Base-by-base conservation (phyloP, 1,284 basidiomycete species). In the Leucocoprinus gongylophorus region DNA sequence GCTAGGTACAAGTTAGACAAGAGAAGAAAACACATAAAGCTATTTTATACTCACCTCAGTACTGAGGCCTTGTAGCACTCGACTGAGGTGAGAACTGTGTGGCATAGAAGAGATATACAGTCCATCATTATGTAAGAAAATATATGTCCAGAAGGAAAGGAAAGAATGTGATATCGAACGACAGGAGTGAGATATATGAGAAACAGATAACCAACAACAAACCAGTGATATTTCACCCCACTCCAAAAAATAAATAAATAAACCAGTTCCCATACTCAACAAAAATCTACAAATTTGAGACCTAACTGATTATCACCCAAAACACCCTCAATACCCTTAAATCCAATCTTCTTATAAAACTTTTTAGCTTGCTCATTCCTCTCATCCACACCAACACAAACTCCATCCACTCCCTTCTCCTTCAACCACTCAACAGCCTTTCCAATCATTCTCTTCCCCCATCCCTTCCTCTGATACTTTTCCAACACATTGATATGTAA, bases 401-500 rank as follows among this genome's bases (percentile, higher is more conserved):
- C 59, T 2, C 72, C 70, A n/a, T 67, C 63, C 35, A 81, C 54
- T 37, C 75, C 75, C 56, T 71, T 75, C 56, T 72, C 65, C 50
- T 69, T 72, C 60, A 86, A 62, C 62, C 76, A 68, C 46, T 73
- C 66, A 20, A 82, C 71, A 10, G 76, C 80, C 26, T 59, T 64
- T 40, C 64, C 70, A 52, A 86, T 78, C 55, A 87, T 62, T 62
- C 69, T 76, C 54, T 72, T 69, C 2, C 83, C 85, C 78, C 79
- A 85, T 17, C 83, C 83, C 54, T 76, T 71, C 46, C 75, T 67
- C 64, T 82, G 82, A 63, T 80, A 78, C 48, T 68, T 69, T 15
- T 78, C 73, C 53, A 86, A 61, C 49, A 86, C 76, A 58, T 87
- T 71, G 62, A 86, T 82, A 61, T 86, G 84, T 59, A 86, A 59